A percentile compares a stretch with the other conserved stretches of the same genome.
Evolutionary conservation across 352 stramenopile genomes (phyloP).

Genomic region (Pythium rishiriense): DNA sequence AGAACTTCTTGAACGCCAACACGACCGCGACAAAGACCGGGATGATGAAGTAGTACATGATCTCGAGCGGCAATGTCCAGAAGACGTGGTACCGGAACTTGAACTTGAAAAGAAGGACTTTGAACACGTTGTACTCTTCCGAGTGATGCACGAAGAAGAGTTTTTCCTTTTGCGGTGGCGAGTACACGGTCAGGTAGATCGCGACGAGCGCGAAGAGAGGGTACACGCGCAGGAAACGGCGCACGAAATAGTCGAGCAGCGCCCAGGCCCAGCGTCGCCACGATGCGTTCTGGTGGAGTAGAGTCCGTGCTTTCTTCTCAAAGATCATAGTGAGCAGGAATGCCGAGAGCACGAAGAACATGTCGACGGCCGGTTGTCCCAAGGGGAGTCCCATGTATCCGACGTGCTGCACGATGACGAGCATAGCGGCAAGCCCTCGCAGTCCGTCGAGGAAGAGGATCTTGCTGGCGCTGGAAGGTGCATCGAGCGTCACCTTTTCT

Average conservation of each 20-base stretch:
- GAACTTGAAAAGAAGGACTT: slow-evolving; percentile 45
- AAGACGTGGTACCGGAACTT: slow-evolving; percentile 48
- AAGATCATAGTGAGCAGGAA: slow-evolving; percentile 56
- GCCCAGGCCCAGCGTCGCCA: slow-evolving; percentile 34
- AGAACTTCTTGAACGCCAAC: slow-evolving; percentile 35
- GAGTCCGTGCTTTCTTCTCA: slow-evolving; percentile 40
- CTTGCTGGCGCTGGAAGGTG: slow-evolving; percentile 8
- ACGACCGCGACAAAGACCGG: slow-evolving; percentile 35
- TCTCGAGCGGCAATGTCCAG: slow-evolving; percentile 53
- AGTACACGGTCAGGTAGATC: slow-evolving; percentile 34
- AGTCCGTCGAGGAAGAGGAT: slow-evolving; percentile 37
- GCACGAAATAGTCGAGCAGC: slow-evolving; percentile 44
- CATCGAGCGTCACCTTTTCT: neutral
- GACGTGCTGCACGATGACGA: slow-evolving; percentile 25
- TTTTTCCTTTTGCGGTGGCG: slow-evolving; percentile 29
- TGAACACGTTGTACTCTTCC: slow-evolving; percentile 33
- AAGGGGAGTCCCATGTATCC: slow-evolving; percentile 43
- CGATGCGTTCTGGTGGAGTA: slow-evolving; percentile 29
- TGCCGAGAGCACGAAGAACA: slow-evolving; percentile 56
- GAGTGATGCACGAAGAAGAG: slow-evolving; percentile 35
- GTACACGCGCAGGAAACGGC: slow-evolving; percentile 50
- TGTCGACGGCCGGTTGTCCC: slow-evolving; percentile 42
- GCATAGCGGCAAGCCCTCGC: slow-evolving; percentile 25
- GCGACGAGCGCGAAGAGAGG: slow-evolving; percentile 42
- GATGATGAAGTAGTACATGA: slow-evolving; percentile 57